These are phyloP conservation scores for Intubia oerlemansii DNA, from an alignment of 2,329 filamentous ascomycete genomes.

Conservation along the genomic window DNA sequence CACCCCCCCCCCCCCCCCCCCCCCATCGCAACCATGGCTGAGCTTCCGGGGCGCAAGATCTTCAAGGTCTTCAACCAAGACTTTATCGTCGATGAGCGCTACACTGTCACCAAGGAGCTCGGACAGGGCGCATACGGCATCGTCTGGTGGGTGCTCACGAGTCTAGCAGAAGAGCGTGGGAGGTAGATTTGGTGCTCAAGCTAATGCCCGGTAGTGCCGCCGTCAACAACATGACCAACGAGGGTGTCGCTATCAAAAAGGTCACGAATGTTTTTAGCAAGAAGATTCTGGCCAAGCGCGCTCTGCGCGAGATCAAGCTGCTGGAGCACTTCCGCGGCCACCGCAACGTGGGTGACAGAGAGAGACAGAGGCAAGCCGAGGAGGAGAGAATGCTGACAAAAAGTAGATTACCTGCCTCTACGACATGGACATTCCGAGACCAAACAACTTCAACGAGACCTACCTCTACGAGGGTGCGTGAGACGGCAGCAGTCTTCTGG, in stretches of 20 bases:
- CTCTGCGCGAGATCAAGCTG: constrained; percentile 93
- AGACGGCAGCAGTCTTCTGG: too few relatives aligned
- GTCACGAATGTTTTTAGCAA: constrained; percentile 99
- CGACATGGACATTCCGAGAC: constrained; percentile 97
- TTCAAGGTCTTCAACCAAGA: constrained; percentile 99
- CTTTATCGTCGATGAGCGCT: constrained; percentile 94
- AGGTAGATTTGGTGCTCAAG: too few relatives aligned
- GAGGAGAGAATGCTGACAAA: too few relatives aligned
- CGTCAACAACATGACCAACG: constrained; percentile 77
- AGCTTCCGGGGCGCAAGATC: constrained; percentile 61
- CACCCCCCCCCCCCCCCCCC: too few relatives aligned
- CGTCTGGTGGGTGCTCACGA: constrained; percentile 77
- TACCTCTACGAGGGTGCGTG: constrained; percentile 84
- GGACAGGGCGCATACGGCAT: constrained; percentile 97
- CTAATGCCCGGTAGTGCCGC: too few relatives aligned
- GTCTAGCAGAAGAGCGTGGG: too few relatives aligned
- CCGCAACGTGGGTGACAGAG: constrained; percentile 50
- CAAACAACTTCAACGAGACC: constrained; percentile 96
- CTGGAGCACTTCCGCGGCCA: constrained; percentile 91
- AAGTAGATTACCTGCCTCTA: constrained; percentile 88
- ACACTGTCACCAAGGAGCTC: constrained; percentile 96
- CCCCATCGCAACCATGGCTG: too few relatives aligned
- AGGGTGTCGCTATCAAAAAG: constrained; percentile 97
- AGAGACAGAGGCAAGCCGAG: too few relatives aligned
- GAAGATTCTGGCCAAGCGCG: constrained; percentile 97